phyloP scores from a whole-genome alignment of 2,329 filamentous ascomycete species.

The Scytalidium lignicola region DNA sequence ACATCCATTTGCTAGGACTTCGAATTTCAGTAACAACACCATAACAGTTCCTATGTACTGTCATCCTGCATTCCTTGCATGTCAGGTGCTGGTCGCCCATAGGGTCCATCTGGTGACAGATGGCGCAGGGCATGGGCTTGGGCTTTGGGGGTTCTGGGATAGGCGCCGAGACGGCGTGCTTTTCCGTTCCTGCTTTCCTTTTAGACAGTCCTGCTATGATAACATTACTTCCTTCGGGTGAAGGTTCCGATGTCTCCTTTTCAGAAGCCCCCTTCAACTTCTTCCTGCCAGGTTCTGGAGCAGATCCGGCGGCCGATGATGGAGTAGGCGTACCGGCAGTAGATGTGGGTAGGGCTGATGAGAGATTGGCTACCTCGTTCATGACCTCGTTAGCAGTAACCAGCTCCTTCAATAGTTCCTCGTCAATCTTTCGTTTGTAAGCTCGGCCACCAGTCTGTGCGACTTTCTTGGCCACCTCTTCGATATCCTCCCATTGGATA shows the following conservation, averaged over 20 bases:
- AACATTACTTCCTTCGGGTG: constrained; percentile 37
- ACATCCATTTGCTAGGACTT: constrained; percentile 77
- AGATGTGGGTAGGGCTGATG: constrained; percentile 11
- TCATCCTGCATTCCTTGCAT: constrained; percentile 84
- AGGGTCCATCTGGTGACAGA: constrained; percentile 73
- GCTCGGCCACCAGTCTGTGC: constrained; percentile 72
- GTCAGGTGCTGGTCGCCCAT: constrained; percentile 67
- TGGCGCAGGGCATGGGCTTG: constrained; percentile 73
- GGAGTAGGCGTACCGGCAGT: constrained; percentile 20
- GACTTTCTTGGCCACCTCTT: constrained; percentile 86
- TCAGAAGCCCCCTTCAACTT: constrained; percentile 54
- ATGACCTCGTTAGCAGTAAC: constrained; percentile 59
- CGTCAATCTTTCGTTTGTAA: constrained; percentile 85
- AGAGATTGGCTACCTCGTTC: constrained; percentile 34
- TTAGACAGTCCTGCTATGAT: constrained; percentile 34
- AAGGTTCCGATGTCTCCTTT: constrained; percentile 41
- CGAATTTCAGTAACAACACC: constrained; percentile 68
- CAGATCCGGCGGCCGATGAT: constrained; percentile 16
- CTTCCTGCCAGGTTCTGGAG: constrained; percentile 47
- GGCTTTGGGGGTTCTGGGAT: constrained; percentile 74
- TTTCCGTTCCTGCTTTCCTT: constrained; percentile 45
- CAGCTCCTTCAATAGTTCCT: constrained; percentile 78
- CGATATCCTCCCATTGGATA: constrained; percentile 90
- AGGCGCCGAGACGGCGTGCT: constrained; percentile 60
- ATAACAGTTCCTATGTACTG: constrained; percentile 89